These are phyloP conservation scores for Coprinopsis marcescibilis DNA, from an alignment of 768 basidiomycete genomes.

Conservation along the genomic window DNA sequence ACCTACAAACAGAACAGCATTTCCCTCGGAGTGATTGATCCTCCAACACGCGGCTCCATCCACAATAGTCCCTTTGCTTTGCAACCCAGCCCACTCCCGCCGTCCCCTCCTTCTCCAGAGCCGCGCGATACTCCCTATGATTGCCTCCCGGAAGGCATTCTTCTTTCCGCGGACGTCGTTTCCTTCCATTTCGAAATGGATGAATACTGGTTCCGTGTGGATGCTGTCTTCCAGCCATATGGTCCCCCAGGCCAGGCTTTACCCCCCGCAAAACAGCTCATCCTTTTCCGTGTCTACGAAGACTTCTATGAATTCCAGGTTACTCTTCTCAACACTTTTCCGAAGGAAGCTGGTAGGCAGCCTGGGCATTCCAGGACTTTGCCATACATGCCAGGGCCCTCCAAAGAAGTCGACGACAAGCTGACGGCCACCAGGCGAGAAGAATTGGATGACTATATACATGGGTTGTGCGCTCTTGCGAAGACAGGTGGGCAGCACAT, in stretches of 20 bases:
- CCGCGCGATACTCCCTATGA: constrained; percentile 38
- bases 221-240: constrained; percentile 86
- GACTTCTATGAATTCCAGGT: constrained; percentile 99
- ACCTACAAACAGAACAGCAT: constrained; percentile 96
- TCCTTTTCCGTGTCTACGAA: constrained; percentile 92
- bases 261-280: constrained; percentile 69
- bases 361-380: constrained; percentile 66
- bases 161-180: constrained; percentile 82
- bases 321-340: constrained; percentile 77
- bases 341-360: constrained; percentile 83
- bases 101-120: constrained; percentile 10
- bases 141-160: constrained; percentile 72
- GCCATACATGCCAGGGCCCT: constrained; percentile 97
- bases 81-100: constrained; percentile 22
- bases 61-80: constrained; percentile 36
- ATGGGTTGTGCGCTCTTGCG: constrained; percentile 70
- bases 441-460: constrained; percentile 88
- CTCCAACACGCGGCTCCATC: constrained; percentile 35
- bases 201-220: constrained; percentile 95
- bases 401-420: constrained; percentile 73
- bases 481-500: constrained; percentile 68
- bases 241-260: constrained; percentile 46
- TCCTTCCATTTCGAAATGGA: constrained; percentile 98
- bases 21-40: constrained; percentile 85
- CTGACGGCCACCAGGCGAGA: constrained; percentile 74